Percentiles rank a stretch among this genome's conserved stretches.
phyloP scores from a whole-genome alignment of 1,139 yeast genomes.

The Yamadazyma jaroonii region DNA sequence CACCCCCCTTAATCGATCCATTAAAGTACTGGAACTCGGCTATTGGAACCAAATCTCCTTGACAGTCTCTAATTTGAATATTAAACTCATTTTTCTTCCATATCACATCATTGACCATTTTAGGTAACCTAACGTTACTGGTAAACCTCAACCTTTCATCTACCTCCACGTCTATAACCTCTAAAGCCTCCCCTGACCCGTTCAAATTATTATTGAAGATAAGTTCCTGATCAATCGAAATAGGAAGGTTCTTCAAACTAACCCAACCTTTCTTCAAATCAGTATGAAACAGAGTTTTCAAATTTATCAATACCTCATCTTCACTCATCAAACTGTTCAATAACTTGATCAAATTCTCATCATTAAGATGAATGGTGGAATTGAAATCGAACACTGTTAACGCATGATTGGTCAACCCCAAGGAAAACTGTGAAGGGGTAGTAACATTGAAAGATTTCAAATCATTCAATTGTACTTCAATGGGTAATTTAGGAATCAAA shows the following conservation, averaged over 20 bases:
- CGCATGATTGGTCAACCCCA: slow-evolving; percentile 10
- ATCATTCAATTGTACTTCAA: slow-evolving; percentile 10
- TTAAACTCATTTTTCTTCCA: slow-evolving; percentile 2
- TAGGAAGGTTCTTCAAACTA: slow-evolving; percentile 7
- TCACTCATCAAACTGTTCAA: slow-evolving; percentile 13
- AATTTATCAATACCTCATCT: slow-evolving; percentile 11
- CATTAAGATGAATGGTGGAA: slow-evolving; percentile 12
- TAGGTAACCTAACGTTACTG: slow-evolving; percentile 1
- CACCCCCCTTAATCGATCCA: slow-evolving; percentile 1
- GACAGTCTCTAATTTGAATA: slow-evolving; percentile 7
- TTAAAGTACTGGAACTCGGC: slow-evolving; percentile 3
- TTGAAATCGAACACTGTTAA: slow-evolving; percentile 11
- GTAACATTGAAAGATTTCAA: slow-evolving; percentile 14
- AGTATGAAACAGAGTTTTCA: slow-evolving; percentile 11
- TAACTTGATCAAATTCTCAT: slow-evolving; percentile 12
- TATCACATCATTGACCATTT: slow-evolving; percentile 2
- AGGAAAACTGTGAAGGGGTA: slow-evolving; percentile 10
- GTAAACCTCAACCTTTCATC: neutral
- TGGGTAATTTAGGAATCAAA: slow-evolving; percentile 12
- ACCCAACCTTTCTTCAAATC: slow-evolving; percentile 10
- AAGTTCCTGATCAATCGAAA: slow-evolving; percentile 14
- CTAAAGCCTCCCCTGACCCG: too few species aligned
- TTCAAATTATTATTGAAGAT: slow-evolving; percentile 8
- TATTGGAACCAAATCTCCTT: slow-evolving; percentile 1
- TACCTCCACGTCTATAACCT: too few species aligned